Evolutionary conservation across 2,329 filamentous ascomycete genomes (phyloP).

Genomic region (Diaporthe destruens): DNA sequence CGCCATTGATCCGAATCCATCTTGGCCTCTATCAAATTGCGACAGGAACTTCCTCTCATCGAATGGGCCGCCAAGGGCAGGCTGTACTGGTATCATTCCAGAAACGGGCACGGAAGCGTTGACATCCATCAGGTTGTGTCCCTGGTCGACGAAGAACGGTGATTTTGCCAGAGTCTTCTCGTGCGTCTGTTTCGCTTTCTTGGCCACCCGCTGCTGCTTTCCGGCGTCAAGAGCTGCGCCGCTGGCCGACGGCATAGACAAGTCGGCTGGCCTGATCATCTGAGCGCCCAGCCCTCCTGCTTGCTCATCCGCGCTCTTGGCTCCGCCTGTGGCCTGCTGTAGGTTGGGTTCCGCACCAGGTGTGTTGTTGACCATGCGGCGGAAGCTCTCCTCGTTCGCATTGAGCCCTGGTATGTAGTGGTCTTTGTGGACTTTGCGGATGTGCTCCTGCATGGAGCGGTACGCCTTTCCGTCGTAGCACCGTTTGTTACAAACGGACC

Average conservation of each 20-base stretch:
- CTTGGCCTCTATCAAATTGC: conserved; percentile 18
- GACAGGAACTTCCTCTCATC: conserved; percentile 18
- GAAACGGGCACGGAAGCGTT: not conserved
- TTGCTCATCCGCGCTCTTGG: conserved; percentile 69
- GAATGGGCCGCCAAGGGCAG: conserved; percentile 24
- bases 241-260: conserved; percentile 12
- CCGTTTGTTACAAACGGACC: conserved; percentile 35
- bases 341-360: conserved; percentile 55
- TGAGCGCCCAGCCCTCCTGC: not conserved
- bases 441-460: conserved; percentile 99
- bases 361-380: conserved; percentile 93
- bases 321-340: conserved; percentile 47
- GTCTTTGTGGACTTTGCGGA: conserved; percentile 94
- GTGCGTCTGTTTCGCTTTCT: conserved; percentile 21
- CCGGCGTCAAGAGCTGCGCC: not conserved
- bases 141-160: conserved; percentile 23
- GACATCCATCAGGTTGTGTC: not conserved
- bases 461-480: conserved; percentile 59
- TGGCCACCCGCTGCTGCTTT: conserved; percentile 20
- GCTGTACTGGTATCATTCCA: conserved; percentile 11
- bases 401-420: conserved; percentile 98
- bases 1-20: conserved; percentile 26
- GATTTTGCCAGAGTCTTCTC: conserved; percentile 26
- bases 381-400: conserved; percentile 97
- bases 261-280: conserved; percentile 26